These are phyloP conservation scores for Tuber microsphaerosporum DNA, from an alignment of 495 filamentous ascomycete species.

Conservation along the genomic window DNA sequence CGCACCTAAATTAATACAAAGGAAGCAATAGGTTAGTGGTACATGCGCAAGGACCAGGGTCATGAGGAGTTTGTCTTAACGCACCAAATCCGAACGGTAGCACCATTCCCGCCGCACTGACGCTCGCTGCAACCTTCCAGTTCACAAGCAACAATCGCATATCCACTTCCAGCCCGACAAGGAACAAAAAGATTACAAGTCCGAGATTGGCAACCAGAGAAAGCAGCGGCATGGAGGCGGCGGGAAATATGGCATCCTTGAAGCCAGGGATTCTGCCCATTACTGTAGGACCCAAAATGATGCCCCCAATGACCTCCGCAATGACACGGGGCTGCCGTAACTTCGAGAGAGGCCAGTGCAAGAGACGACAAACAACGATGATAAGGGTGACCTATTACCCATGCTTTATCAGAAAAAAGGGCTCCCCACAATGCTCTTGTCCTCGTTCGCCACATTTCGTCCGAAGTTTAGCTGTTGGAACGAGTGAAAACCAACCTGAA, in stretches of 20 bases:
- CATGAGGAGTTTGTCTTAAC: constrained; percentile 5
- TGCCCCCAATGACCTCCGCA: constrained; percentile 89
- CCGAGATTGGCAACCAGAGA: constrained; percentile 83
- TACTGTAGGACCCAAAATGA: constrained; percentile 72
- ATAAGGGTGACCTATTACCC: constrained; percentile 67
- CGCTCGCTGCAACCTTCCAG: constrained; percentile 75
- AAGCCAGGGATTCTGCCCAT: constrained; percentile 71
- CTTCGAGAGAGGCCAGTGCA: constrained; percentile 77
- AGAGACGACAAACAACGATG: constrained; percentile 76
- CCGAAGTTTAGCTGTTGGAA: constrained; percentile 1
- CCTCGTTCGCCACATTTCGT: not conserved
- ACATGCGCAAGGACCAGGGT: not conserved
- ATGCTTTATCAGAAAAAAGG: constrained; percentile 6
- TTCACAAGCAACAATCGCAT: constrained; percentile 75
- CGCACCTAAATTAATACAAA: constrained; percentile 47
- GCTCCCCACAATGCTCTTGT: not conserved
- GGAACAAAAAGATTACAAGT: constrained; percentile 81
- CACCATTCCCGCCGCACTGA: constrained; percentile 78
- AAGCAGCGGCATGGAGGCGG: constrained; percentile 58
- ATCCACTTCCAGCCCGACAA: constrained; percentile 89
- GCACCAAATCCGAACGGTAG: constrained; percentile 64
- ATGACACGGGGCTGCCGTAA: constrained; percentile 89
- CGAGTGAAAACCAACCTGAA: constrained; percentile 58
- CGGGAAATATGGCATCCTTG: constrained; percentile 64
- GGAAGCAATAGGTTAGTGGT: not conserved